phyloP scores from a whole-genome alignment of 1,139 yeast genomes.

The Saccharomyces hybrid region DNA sequence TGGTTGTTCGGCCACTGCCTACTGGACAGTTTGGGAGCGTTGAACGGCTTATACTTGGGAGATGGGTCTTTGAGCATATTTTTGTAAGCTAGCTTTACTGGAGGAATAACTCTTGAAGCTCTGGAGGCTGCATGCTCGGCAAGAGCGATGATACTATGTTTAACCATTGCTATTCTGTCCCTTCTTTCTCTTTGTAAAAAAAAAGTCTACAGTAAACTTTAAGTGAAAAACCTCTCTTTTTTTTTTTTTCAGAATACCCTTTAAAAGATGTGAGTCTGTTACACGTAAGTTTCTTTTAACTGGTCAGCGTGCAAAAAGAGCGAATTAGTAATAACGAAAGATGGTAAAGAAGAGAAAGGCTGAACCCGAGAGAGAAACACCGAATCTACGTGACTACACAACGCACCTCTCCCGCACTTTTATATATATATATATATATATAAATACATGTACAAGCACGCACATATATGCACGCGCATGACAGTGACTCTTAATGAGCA shows the following conservation, averaged over 20 bases:
- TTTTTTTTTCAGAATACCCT: not conserved
- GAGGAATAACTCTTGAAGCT: constrained; percentile 25
- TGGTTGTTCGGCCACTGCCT: constrained; percentile 83
- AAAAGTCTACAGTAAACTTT: not conserved
- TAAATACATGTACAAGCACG: not conserved
- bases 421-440: not conserved
- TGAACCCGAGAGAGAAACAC: not conserved
- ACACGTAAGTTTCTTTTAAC: not conserved
- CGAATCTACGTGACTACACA: not conserved
- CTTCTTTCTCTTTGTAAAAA: not conserved
- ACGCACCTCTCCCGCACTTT: not conserved
- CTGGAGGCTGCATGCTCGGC: constrained; percentile 12
- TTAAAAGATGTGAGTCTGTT: not conserved
- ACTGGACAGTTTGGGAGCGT: constrained; percentile 58
- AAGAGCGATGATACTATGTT: not conserved
- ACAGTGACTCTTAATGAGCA: not conserved
- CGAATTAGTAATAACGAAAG: not conserved
- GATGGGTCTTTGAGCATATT: constrained; percentile 69
- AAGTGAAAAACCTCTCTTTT: not conserved
- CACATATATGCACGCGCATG: constrained; percentile 1
- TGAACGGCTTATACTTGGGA: constrained; percentile 62
- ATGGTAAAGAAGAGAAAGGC: not conserved
- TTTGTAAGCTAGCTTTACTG: constrained; percentile 31
- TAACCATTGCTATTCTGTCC: not conserved
- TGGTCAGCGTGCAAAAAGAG: not conserved